phyloP scores from a whole-genome alignment of 2,329 filamentous ascomycete species.

The Colletotrichum phormii region DNA sequence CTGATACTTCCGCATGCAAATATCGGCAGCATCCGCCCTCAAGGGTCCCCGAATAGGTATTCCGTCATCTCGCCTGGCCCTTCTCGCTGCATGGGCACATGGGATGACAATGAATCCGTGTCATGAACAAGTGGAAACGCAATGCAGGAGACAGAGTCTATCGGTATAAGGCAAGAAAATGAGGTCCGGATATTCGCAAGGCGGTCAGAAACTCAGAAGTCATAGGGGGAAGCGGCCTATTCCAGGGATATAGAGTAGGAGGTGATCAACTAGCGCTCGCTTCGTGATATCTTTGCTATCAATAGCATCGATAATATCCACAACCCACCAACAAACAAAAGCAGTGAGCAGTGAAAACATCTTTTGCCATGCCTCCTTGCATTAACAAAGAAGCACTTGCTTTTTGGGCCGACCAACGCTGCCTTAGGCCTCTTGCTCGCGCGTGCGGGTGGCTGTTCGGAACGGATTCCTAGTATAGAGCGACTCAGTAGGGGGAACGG shows the following conservation, averaged over 20 bases:
- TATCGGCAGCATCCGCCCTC: slow-evolving; percentile 26
- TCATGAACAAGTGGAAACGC: neutral
- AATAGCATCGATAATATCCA: neutral
- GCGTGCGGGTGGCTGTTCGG: neutral
- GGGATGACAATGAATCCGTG: neutral
- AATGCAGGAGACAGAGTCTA: neutral
- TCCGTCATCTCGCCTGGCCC: slow-evolving; percentile 24
- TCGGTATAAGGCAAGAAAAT: neutral
- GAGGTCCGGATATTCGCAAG: neutral
- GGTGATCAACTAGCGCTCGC: neutral
- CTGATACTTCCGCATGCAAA: slow-evolving; percentile 4
- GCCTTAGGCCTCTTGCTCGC: neutral
- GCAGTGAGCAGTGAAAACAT: neutral
- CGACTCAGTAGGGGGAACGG: slow-evolving; percentile 25
- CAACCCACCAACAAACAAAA: neutral
- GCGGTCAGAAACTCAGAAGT: neutral
- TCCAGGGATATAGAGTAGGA: neutral
- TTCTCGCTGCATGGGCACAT: neutral
- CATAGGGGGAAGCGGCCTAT: neutral
- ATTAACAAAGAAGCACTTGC: neutral
- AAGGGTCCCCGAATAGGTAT: slow-evolving; percentile 24
- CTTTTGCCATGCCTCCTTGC: neutral
- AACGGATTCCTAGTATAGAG: slow-evolving; percentile 12
- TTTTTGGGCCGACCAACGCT: neutral
- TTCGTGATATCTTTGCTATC: neutral